Conservation (phyloP, 2,329 filamentous ascomycete genomes). For the Epichloe brachyelytri region DNA sequence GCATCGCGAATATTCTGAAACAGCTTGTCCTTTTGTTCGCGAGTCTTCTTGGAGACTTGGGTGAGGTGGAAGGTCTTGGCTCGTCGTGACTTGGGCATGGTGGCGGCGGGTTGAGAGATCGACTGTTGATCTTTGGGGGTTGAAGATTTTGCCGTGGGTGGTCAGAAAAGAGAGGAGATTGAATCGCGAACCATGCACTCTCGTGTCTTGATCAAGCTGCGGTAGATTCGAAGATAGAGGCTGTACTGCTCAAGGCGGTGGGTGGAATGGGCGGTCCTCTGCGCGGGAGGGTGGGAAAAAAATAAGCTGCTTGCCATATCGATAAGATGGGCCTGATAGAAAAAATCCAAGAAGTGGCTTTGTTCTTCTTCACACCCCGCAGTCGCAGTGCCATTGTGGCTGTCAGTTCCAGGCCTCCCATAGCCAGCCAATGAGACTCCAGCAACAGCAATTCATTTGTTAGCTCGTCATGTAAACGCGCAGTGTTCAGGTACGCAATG, state of each 20-base stretch:
- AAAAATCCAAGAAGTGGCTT: not conserved
- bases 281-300: not conserved
- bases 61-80: slow-evolving; percentile 80
- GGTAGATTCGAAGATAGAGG: not conserved
- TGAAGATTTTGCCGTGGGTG: not conserved
- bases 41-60: slow-evolving; percentile 82
- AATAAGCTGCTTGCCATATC: slow-evolving; percentile 2
- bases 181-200: not conserved
- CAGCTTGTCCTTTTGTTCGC: slow-evolving; percentile 81
- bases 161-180: not conserved
- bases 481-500: no score
- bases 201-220: not conserved
- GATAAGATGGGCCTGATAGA: not conserved
- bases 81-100: slow-evolving; percentile 95
- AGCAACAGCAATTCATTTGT: no score
- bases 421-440: no score
- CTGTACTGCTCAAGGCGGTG: not conserved
- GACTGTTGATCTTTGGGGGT: not conserved
- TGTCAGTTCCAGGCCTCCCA: no score
- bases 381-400: no score
- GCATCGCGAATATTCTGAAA: slow-evolving; percentile 80
- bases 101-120: slow-evolving; percentile 14
- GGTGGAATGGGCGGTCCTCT: not conserved
- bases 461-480: no score
- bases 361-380: no score